These are phyloP conservation scores for Thermothielavioides terrestris DNA, from an alignment of 495 filamentous ascomycete species.

Conservation along the genomic window DNA sequence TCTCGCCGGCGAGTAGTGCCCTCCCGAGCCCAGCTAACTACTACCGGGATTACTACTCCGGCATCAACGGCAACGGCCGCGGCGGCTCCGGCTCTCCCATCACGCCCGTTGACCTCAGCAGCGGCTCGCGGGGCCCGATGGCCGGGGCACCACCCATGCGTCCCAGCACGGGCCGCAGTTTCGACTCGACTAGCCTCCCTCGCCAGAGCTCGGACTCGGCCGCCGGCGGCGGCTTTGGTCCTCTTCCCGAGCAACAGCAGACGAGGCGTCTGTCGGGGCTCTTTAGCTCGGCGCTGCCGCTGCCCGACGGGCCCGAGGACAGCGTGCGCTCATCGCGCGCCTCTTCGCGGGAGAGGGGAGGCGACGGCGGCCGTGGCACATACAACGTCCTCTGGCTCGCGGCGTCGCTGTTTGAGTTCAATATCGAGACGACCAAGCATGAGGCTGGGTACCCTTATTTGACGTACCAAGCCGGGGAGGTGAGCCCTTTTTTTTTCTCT, in stretches of 20 bases:
- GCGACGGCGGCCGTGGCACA: slow-evolving; percentile 22
- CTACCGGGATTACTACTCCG: slow-evolving; percentile 42
- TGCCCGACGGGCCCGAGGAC: slow-evolving; percentile 55
- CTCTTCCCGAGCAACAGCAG: neutral
- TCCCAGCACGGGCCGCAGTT: slow-evolving; percentile 45
- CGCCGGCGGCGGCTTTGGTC: too few species aligned
- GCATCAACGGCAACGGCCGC: slow-evolving; percentile 29
- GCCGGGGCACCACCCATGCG: slow-evolving; percentile 26
- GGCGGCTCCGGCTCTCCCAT: slow-evolving; percentile 29
- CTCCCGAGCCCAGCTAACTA: slow-evolving; percentile 42
- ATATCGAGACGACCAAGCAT: slow-evolving; percentile 80
- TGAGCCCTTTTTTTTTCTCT: slow-evolving; percentile 26
- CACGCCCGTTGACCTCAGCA: slow-evolving; percentile 2
- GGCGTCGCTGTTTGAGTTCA: slow-evolving; percentile 91
- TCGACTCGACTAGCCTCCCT: slow-evolving; percentile 36
- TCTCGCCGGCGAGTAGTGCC: slow-evolving; percentile 41
- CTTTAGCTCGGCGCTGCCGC: slow-evolving; percentile 80
- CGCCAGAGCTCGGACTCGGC: slow-evolving; percentile 38
- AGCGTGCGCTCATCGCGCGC: slow-evolving; percentile 39
- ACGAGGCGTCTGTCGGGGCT: slow-evolving; percentile 51
- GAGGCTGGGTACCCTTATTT: slow-evolving; percentile 95
- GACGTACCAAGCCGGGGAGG: slow-evolving; percentile 86
- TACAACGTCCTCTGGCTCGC: slow-evolving; percentile 72
- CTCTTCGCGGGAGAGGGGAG: slow-evolving; percentile 41
- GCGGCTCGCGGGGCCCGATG: slow-evolving; percentile 21